Percentiles rank a stretch among this genome's conserved stretches.
Evolutionary conservation across 2,329 filamentous ascomycete species (phyloP).

Genomic region (Talaromyces funiculosus): DNA sequence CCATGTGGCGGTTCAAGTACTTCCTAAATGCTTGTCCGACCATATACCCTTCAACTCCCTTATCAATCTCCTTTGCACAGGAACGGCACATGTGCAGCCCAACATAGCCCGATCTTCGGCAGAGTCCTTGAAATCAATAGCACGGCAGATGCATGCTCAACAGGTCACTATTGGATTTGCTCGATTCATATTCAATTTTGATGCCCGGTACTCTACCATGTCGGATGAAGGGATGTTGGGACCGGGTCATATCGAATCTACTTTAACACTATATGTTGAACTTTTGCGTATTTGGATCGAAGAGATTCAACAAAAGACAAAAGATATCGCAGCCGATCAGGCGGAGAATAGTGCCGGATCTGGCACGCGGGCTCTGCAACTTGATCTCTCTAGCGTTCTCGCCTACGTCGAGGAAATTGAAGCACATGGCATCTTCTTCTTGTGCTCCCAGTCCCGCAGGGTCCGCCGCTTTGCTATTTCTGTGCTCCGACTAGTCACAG

Average conservation of each 20-base stretch:
- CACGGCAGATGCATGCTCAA: constrained; percentile 84
- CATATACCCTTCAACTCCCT: constrained; percentile 90
- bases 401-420: constrained; percentile 95
- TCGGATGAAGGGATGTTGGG: constrained; percentile 96
- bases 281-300: constrained; percentile 96
- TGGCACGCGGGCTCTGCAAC: constrained; percentile 68
- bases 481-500: constrained; percentile 82
- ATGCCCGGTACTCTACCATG: constrained; percentile 95
- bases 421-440: constrained; percentile 91
- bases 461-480: constrained; percentile 89
- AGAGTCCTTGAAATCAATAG: constrained; percentile 90
- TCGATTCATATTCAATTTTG: constrained; percentile 97
- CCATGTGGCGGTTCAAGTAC: constrained; percentile 88
- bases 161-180: constrained; percentile 96
- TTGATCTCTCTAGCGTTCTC: constrained; percentile 82
- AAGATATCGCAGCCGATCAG: constrained; percentile 62
- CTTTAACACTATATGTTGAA: constrained; percentile 85
- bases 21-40: constrained; percentile 86
- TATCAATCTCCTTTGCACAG: constrained; percentile 91
- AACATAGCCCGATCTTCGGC: constrained; percentile 91
- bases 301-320: constrained; percentile 82
- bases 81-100: constrained; percentile 87
- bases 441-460: constrained; percentile 88
- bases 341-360: constrained; percentile 55
- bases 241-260: constrained; percentile 89